phyloP scores from a whole-genome alignment of 2,329 filamentous ascomycete species.

The Apiospora aurea region DNA sequence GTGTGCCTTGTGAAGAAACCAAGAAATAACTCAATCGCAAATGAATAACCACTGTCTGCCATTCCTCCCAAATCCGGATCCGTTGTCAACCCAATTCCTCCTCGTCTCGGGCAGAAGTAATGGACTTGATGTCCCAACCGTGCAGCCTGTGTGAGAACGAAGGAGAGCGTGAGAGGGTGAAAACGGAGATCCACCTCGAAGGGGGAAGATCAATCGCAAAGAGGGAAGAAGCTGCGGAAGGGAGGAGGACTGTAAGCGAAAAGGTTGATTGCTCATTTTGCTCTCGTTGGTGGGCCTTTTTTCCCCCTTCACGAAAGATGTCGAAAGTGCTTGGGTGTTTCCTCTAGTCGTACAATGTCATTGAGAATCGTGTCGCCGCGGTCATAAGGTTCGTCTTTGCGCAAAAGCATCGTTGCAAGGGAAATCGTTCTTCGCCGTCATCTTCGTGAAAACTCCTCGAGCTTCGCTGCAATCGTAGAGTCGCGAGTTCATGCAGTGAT shows the following conservation, averaged over 20 bases:
- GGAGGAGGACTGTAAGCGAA: neutral
- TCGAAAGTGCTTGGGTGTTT: neutral
- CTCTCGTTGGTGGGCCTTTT: neutral
- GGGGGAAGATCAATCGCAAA: neutral
- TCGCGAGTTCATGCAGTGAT: neutral
- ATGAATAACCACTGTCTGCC: neutral
- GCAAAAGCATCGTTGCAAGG: neutral
- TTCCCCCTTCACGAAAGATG: neutral
- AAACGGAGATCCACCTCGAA: neutral
- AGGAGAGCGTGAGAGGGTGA: neutral
- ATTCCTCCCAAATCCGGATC: neutral
- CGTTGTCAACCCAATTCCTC: neutral
- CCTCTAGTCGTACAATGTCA: neutral
- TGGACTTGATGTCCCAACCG: neutral
- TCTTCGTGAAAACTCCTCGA: neutral
- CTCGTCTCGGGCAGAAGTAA: neutral
- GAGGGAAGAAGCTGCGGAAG: neutral
- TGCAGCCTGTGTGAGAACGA: neutral
- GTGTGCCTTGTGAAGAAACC: neutral
- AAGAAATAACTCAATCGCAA: constrained; percentile 1
- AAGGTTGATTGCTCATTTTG: no score
- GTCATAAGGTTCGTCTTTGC: neutral
- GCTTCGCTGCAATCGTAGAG: neutral
- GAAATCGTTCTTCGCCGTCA: neutral
- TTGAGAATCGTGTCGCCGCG: neutral